Conservation (phyloP, 179 eudicot genomes). For the Gypsophila paniculata region DNA sequence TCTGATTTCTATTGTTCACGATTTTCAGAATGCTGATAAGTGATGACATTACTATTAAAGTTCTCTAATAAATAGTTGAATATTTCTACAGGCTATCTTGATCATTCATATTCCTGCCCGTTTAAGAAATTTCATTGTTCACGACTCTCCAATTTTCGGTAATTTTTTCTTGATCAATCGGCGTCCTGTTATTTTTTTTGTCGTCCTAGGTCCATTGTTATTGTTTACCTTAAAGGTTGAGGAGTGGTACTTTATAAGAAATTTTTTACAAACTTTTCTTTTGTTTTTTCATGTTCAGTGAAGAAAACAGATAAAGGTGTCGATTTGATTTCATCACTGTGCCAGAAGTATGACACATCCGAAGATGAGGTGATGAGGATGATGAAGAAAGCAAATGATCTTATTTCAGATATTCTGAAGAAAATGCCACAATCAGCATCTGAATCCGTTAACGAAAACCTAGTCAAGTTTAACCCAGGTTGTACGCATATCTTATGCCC, state of each 20-base stretch:
- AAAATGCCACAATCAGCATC: slow-evolving; percentile 55
- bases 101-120: slow-evolving; percentile 70
- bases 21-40: too few species aligned
- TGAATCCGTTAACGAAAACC: slow-evolving; percentile 47
- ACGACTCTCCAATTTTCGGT: slow-evolving; percentile 63
- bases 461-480: slow-evolving; percentile 69
- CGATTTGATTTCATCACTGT: slow-evolving; percentile 76
- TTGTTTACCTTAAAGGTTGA: too few species aligned
- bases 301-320: slow-evolving; percentile 59
- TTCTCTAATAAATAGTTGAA: slow-evolving; percentile 7
- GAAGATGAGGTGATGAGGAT: slow-evolving; percentile 79
- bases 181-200: background rate
- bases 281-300: slow-evolving; percentile 49
- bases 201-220: background rate
- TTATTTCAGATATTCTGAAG: slow-evolving; percentile 59
- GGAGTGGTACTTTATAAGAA: too few species aligned
- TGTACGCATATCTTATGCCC: too few species aligned
- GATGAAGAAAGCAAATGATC: slow-evolving; percentile 60
- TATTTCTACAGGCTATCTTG: slow-evolving; percentile 68
- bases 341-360: slow-evolving; percentile 66
- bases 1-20: too few species aligned
- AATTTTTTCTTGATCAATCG: slow-evolving; percentile 14
- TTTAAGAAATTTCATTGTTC: slow-evolving; percentile 52
- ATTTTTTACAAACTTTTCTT: too few species aligned
- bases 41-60: too few species aligned